These are phyloP conservation scores for Yamadazyma triangularis DNA, from an alignment of 1,139 yeast species.

Conservation along the genomic window DNA sequence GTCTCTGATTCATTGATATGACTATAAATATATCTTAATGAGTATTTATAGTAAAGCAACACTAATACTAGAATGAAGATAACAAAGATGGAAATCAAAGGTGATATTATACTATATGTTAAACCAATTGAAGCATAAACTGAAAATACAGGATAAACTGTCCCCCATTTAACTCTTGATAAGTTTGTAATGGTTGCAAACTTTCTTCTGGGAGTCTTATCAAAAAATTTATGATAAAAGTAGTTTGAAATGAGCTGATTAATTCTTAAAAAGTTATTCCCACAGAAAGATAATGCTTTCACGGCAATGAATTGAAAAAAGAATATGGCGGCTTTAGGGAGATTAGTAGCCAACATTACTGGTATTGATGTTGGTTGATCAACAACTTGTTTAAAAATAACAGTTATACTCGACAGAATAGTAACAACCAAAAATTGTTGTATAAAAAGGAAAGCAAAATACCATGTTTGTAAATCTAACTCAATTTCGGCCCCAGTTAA, in stretches of 20 bases:
- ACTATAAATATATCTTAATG: constrained; percentile 51
- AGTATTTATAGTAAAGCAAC: constrained; percentile 64
- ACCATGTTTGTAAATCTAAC: constrained; percentile 62
- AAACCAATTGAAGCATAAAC: constrained; percentile 74
- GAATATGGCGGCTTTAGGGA: constrained; percentile 80
- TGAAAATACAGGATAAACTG: constrained; percentile 70
- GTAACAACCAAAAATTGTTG: constrained; percentile 85
- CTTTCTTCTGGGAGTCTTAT: constrained; percentile 58
- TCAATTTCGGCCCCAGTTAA: constrained; percentile 56
- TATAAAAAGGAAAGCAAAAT: constrained; percentile 63
- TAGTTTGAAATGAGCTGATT: constrained; percentile 40
- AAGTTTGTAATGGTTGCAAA: constrained; percentile 41
- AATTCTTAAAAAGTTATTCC: constrained; percentile 58
- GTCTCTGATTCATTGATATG: constrained; percentile 56
- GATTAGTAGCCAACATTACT: constrained; percentile 61
- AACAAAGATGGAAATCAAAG: constrained; percentile 64
- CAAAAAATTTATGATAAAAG: constrained; percentile 33
- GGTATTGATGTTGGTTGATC: constrained; percentile 74
- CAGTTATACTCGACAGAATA: constrained; percentile 73
- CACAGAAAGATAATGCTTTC: constrained; percentile 70
- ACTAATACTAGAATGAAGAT: constrained; percentile 54
- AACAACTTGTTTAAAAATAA: constrained; percentile 58
- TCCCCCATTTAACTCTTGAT: constrained; percentile 65
- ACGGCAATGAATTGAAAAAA: constrained; percentile 70
- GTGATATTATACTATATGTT: constrained; percentile 73